These are phyloP conservation scores for Xenoacremonium recifei DNA, from an alignment of 2,329 filamentous ascomycete species.

Conservation along the genomic window DNA sequence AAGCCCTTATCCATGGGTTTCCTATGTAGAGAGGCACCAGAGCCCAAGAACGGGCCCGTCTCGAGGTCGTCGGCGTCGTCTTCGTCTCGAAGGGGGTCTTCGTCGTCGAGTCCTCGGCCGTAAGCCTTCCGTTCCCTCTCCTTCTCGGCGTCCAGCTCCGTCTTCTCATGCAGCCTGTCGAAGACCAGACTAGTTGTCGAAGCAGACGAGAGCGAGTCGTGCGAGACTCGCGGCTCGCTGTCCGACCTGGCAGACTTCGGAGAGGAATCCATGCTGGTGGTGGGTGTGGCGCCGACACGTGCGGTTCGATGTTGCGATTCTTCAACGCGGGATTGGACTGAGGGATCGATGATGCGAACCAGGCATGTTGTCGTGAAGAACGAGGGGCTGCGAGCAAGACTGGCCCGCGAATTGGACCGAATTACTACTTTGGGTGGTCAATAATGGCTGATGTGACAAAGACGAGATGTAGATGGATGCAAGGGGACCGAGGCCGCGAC, in stretches of 20 bases:
- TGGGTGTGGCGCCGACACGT: neutral
- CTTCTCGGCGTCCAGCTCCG: conserved; percentile 30
- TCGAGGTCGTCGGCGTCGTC: conserved; percentile 42
- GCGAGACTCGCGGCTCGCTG: conserved; percentile 35
- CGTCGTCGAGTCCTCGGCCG: conserved; percentile 41
- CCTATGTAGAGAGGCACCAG: conserved; percentile 34
- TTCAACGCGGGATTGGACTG: conserved; percentile 2
- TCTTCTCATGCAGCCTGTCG: conserved; percentile 66
- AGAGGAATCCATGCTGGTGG: conserved; percentile 15
- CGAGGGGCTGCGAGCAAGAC: conserved; percentile 8
- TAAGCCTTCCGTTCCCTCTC: conserved; percentile 16
- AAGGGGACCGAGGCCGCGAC: conserved; percentile 2
- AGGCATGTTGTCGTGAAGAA: conserved; percentile 17
- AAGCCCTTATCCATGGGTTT: conserved; percentile 65
- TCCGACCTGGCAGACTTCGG: conserved; percentile 15
- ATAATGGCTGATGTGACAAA: conserved; percentile 15
- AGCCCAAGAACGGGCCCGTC: conserved; percentile 51
- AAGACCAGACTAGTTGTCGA: conserved; percentile 83
- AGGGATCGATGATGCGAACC: conserved; percentile 10
- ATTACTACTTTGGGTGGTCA: conserved; percentile 22
- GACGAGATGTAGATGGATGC: neutral
- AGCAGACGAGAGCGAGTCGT: conserved; percentile 68
- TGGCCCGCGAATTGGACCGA: conserved; percentile 1
- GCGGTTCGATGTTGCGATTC: conserved; percentile 4
- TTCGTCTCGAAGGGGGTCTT: conserved; percentile 36